Percentiles rank a stretch among this genome's conserved stretches.
phyloP scores from a whole-genome alignment of 805 yeast genomes.

The Yamadazyma phyllophila region DNA sequence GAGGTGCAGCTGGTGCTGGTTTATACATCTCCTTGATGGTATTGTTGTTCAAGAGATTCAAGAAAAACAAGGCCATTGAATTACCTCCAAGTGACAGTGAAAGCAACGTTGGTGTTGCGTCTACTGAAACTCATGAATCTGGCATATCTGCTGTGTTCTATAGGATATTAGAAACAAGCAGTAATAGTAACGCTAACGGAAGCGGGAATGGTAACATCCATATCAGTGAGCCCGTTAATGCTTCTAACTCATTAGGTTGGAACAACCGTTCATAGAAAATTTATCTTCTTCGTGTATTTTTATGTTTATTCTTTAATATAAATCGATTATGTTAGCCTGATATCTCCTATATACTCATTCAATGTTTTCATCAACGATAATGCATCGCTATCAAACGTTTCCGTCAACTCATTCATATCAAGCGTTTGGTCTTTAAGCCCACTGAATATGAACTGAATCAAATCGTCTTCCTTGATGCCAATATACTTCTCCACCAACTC shows the following conservation, averaged over 20 bases:
- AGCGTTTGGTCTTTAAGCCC: slow-evolving; percentile 33
- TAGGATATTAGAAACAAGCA: slow-evolving; percentile 18
- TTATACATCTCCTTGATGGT: slow-evolving; percentile 62
- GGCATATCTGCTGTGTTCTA: slow-evolving; percentile 30
- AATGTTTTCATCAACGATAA: slow-evolving; percentile 39
- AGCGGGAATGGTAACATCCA: slow-evolving; percentile 19
- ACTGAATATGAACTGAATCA: slow-evolving; percentile 42
- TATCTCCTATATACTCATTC: slow-evolving; percentile 22
- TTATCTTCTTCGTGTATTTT: slow-evolving; percentile 7
- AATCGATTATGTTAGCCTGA: not conserved
- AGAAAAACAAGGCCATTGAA: slow-evolving; percentile 38
- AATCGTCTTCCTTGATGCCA: slow-evolving; percentile 53
- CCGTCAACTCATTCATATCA: slow-evolving; percentile 44
- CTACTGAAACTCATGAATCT: slow-evolving; percentile 16
- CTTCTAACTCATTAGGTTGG: slow-evolving; percentile 76
- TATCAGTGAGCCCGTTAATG: slow-evolving; percentile 68
- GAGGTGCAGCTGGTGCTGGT: slow-evolving; percentile 76
- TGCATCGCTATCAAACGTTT: slow-evolving; percentile 52
- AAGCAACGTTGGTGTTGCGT: slow-evolving; percentile 27
- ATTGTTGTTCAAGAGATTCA: slow-evolving; percentile 50
- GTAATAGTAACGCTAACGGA: slow-evolving; percentile 9
- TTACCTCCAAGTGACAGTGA: slow-evolving; percentile 43
- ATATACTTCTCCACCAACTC: slow-evolving; percentile 48
- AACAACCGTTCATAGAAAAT: slow-evolving; percentile 9
- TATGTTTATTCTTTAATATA: slow-evolving; percentile 4